These are phyloP conservation scores for Sphagnurus paluster DNA, from an alignment of 1,284 basidiomycete species.

Conservation along the genomic window DNA sequence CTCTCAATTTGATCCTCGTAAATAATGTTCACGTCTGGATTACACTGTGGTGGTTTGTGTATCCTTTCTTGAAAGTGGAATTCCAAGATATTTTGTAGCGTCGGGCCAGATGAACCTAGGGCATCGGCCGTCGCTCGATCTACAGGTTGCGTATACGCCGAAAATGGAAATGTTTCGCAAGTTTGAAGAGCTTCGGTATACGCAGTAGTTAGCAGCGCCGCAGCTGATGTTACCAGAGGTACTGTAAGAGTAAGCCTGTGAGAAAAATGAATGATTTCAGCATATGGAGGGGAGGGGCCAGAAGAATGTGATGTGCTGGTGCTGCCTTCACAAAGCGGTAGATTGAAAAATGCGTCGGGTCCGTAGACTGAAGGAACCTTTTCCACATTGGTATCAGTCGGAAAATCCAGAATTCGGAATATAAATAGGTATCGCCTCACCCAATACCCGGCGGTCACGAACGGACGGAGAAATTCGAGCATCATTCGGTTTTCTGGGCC, in stretches of 20 bases:
- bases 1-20: constrained; percentile 14
- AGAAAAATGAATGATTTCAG: constrained; percentile 40
- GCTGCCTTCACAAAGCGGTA: constrained; percentile 33
- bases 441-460: constrained; percentile 32
- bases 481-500: constrained; percentile 16
- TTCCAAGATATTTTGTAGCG: constrained; percentile 37
- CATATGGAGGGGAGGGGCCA: constrained; percentile 28
- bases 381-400: constrained; percentile 2
- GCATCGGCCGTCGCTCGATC: constrained; percentile 34
- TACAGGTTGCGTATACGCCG: constrained; percentile 27
- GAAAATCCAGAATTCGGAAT: too few species aligned
- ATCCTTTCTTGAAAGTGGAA: constrained; percentile 34
- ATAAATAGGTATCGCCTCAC: constrained; percentile 26
- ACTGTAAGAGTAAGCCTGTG: constrained; percentile 37
- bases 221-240: constrained; percentile 39
- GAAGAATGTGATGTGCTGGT: constrained; percentile 25
- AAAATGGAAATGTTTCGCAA: constrained; percentile 23
- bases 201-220: constrained; percentile 35
- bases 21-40: constrained; percentile 6
- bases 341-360: constrained; percentile 37
- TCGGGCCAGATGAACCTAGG: constrained; percentile 27
- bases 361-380: constrained; percentile 43
- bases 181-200: constrained; percentile 38
- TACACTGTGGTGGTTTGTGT: constrained; percentile 23
- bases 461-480: constrained; percentile 25